Evolutionary conservation across 2,329 filamentous ascomycete species (phyloP).

Genomic region (Colletotrichum sp.): DNA sequence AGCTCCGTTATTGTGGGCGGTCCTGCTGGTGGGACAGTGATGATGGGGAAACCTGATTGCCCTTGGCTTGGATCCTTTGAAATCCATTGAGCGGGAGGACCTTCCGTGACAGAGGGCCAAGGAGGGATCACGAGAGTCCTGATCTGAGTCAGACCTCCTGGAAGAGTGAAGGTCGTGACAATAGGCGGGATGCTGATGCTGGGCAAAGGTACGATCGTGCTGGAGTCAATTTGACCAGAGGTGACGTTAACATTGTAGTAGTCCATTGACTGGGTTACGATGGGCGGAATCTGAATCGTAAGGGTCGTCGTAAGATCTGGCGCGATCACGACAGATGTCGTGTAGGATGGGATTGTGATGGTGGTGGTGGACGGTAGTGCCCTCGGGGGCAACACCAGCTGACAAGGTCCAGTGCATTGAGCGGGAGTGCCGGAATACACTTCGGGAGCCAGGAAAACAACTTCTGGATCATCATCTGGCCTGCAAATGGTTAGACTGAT

Average conservation of each 20-base stretch:
- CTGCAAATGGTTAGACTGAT: background rate
- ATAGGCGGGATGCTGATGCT: background rate
- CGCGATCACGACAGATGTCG: background rate
- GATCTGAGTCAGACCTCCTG: background rate
- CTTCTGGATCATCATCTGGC: background rate
- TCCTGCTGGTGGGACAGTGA: background rate
- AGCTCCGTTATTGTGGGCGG: background rate
- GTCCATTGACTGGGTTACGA: background rate
- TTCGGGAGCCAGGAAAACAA: background rate
- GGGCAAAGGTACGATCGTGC: background rate
- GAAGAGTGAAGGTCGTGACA: background rate
- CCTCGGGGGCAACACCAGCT: background rate
- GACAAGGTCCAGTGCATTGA: background rate
- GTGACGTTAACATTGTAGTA: background rate
- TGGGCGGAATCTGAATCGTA: background rate
- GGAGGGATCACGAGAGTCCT: background rate
- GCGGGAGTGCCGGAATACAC: background rate
- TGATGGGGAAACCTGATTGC: background rate
- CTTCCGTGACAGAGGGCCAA: background rate
- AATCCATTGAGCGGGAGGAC: background rate
- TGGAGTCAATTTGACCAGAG: background rate
- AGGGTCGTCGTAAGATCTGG: background rate
- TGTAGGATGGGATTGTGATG: background rate
- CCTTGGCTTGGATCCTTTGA: background rate
- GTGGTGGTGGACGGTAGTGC: background rate